These are phyloP conservation scores for Lachnellula arida DNA, from an alignment of 2,329 filamentous ascomycete genomes.

Conservation along the genomic window DNA sequence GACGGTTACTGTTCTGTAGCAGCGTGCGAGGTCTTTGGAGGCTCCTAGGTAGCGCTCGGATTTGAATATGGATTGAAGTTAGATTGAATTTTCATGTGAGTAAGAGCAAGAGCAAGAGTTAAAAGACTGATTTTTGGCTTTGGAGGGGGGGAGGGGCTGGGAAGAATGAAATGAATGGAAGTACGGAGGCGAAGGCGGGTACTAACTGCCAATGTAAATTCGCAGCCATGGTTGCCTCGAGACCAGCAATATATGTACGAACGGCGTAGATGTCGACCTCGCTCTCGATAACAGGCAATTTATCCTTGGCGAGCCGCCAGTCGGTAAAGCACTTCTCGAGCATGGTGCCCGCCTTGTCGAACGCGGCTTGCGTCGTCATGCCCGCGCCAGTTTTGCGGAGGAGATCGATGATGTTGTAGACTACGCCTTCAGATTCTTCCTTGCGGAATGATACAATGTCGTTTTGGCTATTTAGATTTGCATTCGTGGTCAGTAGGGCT, in stretches of 20 bases:
- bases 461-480: background rate
- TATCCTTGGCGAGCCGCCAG: slow-evolving; percentile 1
- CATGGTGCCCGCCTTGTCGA: background rate
- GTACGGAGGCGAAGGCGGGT: background rate
- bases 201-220: background rate
- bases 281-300: background rate
- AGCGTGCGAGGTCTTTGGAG: background rate
- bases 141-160: too few relatives aligned
- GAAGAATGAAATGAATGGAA: background rate
- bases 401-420: background rate
- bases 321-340: slow-evolving; percentile 1
- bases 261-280: background rate
- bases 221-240: background rate
- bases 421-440: slow-evolving; percentile 2
- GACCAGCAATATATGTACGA: background rate
- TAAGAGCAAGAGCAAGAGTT: too few relatives aligned
- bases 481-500: too few relatives aligned
- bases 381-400: background rate
- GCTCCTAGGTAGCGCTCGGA: background rate
- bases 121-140: too few relatives aligned
- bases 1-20: background rate
- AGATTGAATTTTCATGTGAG: too few relatives aligned
- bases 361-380: background rate
- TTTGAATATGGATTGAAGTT: background rate
- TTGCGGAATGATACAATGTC: slow-evolving; percentile 10